Percentiles rank a stretch among this genome's conserved stretches.
These are phyloP conservation scores for Linum tenue DNA, from an alignment of 345 rosid species.

Conservation along the genomic window DNA sequence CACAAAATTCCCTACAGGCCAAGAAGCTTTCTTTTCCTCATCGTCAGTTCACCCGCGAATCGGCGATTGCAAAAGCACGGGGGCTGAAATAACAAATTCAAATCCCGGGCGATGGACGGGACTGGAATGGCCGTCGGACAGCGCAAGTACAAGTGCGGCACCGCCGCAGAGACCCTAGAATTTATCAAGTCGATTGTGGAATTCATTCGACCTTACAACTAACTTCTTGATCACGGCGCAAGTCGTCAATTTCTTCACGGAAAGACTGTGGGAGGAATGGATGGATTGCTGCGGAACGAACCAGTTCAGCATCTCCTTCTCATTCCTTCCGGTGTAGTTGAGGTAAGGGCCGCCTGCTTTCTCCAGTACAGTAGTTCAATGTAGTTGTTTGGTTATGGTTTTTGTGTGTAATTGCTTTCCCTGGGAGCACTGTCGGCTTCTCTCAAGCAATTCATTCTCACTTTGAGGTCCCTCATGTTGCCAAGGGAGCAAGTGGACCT, in stretches of 20 bases:
- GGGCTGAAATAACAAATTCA: too few relatives aligned
- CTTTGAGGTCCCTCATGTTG: constrained; percentile 52
- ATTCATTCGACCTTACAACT: constrained; percentile 44
- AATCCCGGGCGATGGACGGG: background rate
- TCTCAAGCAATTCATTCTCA: constrained; percentile 50
- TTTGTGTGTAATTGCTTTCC: background rate
- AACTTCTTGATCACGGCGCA: constrained; percentile 47
- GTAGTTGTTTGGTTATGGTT: too few relatives aligned
- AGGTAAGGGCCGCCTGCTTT: constrained; percentile 23
- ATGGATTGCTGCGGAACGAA: constrained; percentile 57
- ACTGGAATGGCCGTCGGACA: constrained; percentile 2
- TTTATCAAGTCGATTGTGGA: constrained; percentile 60
- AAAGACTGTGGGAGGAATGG: constrained; percentile 84
- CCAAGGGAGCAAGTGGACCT: constrained; percentile 59
- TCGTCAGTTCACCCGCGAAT: too few relatives aligned
- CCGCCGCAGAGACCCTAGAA: constrained; percentile 49
- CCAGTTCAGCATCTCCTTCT: constrained; percentile 51
- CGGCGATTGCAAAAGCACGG: too few relatives aligned
- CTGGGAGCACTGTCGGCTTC: constrained; percentile 81
- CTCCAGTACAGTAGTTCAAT: too few relatives aligned
- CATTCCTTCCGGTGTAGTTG: constrained; percentile 62
- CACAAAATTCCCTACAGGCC: too few relatives aligned
- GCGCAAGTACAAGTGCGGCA: constrained; percentile 47
- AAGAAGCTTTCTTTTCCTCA: too few relatives aligned
- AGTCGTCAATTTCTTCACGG: constrained; percentile 77